Evolutionary conservation across 2,329 filamentous ascomycete species (phyloP), one percentile per base, ranked within the genome.

Genomic region (Graphilbum ipis-grandicollis): DNA sequence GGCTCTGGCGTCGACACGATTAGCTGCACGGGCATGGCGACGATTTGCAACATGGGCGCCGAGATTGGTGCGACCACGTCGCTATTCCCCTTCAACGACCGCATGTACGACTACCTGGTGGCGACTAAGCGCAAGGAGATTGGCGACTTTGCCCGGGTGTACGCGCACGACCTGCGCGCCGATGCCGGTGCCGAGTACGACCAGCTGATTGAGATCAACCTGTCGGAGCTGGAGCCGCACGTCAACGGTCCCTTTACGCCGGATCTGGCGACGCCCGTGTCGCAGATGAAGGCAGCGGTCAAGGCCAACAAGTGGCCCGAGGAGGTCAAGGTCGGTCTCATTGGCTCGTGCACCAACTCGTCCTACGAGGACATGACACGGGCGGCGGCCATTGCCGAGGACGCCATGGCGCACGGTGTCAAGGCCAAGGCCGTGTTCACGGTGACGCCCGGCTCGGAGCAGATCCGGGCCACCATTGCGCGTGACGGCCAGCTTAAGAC

Each of bases 161-260:
- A 94, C 57, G 79, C 83, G 48, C 68, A 82, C 50, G 84, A 93
- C 51, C 80, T 98, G 45, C 74, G 72, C 41, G 78, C 82, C 55
- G 90, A 98, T 49, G 68, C 92, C 62, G 84, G 84, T 48, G 82
- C 83, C 48, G 77, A 96, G 62, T 98, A 96, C 60, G 90, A 98
- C 59, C 72, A 96, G 63, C 61, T 94, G 48, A 84, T 96, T 52
- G 88, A 94, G 65, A 83, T 98, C 63, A 88, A 98, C 68, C 74
- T 98, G 38, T 79, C 74, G 41, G 81, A 88, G 61, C 79, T 98
- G 34, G 90, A 98, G 68, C 90, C 90, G 47, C 84, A 96, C 58
- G 85, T 98, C 67, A 98, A 98, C 68, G 90, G 90, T 47, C 90
- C 90, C 46, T 96, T 96, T 74, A 98, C 90, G 21, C 90, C 90